phyloP scores from a whole-genome alignment of 306 rosid genomes.

The Citrullus mucosospermus region DNA sequence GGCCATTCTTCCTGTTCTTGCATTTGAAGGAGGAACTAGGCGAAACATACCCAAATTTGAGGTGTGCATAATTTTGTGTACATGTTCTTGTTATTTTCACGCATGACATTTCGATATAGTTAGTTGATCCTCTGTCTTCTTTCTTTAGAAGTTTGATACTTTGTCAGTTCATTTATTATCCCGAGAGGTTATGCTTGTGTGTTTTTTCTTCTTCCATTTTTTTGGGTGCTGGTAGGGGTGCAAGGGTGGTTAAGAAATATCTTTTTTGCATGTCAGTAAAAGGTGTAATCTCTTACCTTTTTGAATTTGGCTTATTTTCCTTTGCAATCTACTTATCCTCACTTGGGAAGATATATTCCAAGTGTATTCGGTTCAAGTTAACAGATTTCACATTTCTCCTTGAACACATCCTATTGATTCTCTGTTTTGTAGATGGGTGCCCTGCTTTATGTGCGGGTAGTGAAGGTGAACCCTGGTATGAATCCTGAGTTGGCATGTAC shows the following conservation, averaged over 20 bases:
- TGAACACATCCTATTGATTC: neutral
- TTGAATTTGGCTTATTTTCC: neutral
- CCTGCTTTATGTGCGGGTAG: slow-evolving; percentile 63
- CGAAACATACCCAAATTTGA: slow-evolving; percentile 88
- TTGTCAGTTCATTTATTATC: neutral
- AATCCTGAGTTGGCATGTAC: slow-evolving; percentile 89
- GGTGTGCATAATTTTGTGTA: slow-evolving; percentile 26
- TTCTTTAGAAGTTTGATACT: neutral
- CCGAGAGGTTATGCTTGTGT: neutral
- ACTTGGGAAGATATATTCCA: neutral
- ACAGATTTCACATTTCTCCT: neutral
- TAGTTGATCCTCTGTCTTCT: neutral
- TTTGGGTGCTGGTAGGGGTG: neutral
- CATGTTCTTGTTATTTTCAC: neutral
- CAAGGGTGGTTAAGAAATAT: neutral
- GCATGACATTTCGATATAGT: neutral
- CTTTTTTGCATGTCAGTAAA: neutral
- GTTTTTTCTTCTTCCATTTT: neutral
- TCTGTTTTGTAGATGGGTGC: slow-evolving; percentile 46
- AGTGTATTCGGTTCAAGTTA: neutral
- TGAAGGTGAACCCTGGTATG: slow-evolving; percentile 72
- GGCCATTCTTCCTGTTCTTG: slow-evolving; percentile 84
- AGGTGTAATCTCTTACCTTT: neutral
- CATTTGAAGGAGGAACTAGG: slow-evolving; percentile 98
- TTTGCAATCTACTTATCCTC: neutral